phyloP scores from a whole-genome alignment of 2,329 filamentous ascomycete species.

The Sodiomyces alkalinus region DNA sequence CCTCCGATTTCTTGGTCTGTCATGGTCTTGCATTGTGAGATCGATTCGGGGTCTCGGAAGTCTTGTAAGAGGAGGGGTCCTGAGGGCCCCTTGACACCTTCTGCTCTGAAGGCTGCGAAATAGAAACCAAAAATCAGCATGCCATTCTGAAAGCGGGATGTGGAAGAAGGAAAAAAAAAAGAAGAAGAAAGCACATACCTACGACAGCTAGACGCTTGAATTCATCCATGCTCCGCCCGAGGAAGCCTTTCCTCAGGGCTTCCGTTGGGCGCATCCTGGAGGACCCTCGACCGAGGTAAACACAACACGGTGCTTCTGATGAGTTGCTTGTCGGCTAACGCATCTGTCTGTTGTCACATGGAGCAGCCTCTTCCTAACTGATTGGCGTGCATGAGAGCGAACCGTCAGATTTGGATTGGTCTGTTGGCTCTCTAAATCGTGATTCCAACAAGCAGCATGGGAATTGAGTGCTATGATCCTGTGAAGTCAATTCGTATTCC shows the following conservation, averaged over 20 bases:
- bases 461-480: too few relatives aligned
- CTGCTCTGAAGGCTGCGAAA: constrained; percentile 46
- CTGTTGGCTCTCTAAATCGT: too few relatives aligned
- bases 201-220: constrained; percentile 40
- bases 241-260: constrained; percentile 35
- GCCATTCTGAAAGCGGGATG: too few relatives aligned
- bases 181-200: constrained; percentile 21
- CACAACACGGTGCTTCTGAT: background rate
- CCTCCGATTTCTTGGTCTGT: constrained; percentile 78
- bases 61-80: constrained; percentile 49
- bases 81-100: constrained; percentile 50
- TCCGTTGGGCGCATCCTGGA: constrained; percentile 32
- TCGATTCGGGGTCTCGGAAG: constrained; percentile 37
- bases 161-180: background rate
- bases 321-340: too few relatives aligned
- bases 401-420: too few relatives aligned
- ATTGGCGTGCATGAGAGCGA: background rate
- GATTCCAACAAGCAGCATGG: too few relatives aligned
- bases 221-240: constrained; percentile 43
- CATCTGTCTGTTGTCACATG: constrained; percentile 1
- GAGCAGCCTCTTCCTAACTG: background rate
- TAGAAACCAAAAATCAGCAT: too few relatives aligned
- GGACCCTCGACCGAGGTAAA: too few relatives aligned
- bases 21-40: constrained; percentile 57
- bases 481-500: too few relatives aligned